Evolutionary conservation across 1,139 yeast species (phyloP), one percentile per base, ranked within the genome.

Genomic region (Casaregolazyma suthepensis): DNA sequence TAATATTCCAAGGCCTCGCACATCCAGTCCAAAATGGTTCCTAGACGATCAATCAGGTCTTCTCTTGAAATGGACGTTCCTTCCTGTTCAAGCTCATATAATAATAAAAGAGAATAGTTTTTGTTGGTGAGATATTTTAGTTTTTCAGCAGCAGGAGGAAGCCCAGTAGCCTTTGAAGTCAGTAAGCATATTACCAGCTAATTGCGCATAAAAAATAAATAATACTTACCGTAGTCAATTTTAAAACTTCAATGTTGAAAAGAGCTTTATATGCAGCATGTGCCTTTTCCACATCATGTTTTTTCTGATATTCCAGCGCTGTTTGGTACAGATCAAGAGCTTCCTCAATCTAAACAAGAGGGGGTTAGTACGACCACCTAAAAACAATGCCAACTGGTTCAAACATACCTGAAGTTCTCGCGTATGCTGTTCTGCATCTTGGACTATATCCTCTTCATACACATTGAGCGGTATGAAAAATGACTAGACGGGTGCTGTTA

Each of bases 401-500:
- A n/a, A n/a, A 61, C 71, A 40, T 54, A 72, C 77, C 66, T 76
- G 85, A n/a, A 80, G 69, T 63, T 93, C 99, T 53, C 96, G 73
- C 1, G 97, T 86, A 63, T 90, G 96, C 60, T 89, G 93, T 60
- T 90, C 96, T 7, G 80, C 80, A 58, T 87, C 95, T 48, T 79
- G 72, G 52, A 77, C 80, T 10, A 79, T 71, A 48, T 85, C 87
- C 63, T 88, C 95, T 56, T 85, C 91, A 48, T 80, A 78, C 50
- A 85, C 71, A 65, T 93, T 93, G 48, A 91, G 75, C 2, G 98
- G 96, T 26, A 82, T 78, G 67, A 93, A 93, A 7, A 83, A 49
- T 18, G 52, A 49, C 52, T 49, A 37, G 5, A 26, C 18, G 12
- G n/a, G 22, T 6, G 9, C 18, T 35, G 40, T 35, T 35, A 38